These are phyloP conservation scores for Acrodontium crateriforme DNA, from an alignment of 2,329 filamentous ascomycete genomes.

Conservation along the genomic window DNA sequence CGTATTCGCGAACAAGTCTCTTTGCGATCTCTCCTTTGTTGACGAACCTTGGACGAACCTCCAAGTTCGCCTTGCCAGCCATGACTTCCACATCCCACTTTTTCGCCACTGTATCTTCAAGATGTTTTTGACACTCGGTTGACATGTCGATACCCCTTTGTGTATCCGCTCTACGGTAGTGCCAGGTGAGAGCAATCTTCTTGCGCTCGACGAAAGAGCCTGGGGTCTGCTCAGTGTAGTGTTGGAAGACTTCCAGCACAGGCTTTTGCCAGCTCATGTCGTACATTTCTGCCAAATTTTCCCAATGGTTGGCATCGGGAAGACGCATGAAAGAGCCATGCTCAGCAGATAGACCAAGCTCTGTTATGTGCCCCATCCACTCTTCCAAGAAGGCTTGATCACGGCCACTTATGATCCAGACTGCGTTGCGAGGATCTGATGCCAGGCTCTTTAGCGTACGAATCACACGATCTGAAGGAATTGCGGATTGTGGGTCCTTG, in stretches of 20 bases:
- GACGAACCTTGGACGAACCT: slow-evolving; percentile 91
- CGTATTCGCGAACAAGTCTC: slow-evolving; percentile 64
- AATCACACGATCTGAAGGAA: slow-evolving; percentile 73
- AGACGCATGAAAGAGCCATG: slow-evolving; percentile 90
- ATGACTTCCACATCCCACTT: slow-evolving; percentile 92
- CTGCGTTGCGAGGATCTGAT: slow-evolving; percentile 64
- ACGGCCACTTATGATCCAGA: slow-evolving; percentile 97
- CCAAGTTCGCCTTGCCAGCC: slow-evolving; percentile 90
- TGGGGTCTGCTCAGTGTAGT: slow-evolving; percentile 74
- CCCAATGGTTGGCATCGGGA: slow-evolving; percentile 65
- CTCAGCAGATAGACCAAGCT: slow-evolving; percentile 88
- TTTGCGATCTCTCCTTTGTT: slow-evolving; percentile 96
- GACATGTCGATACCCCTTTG: slow-evolving; percentile 72
- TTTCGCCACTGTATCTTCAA: slow-evolving; percentile 62
- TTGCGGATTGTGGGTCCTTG: slow-evolving; percentile 73
- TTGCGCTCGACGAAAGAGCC: slow-evolving; percentile 94
- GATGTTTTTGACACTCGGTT: slow-evolving; percentile 60
- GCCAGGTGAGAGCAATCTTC: slow-evolving; percentile 89
- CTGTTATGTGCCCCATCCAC: slow-evolving; percentile 79
- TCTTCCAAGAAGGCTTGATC: slow-evolving; percentile 84
- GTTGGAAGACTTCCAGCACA: slow-evolving; percentile 71
- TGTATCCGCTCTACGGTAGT: slow-evolving; percentile 83
- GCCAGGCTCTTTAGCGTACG: slow-evolving; percentile 67
- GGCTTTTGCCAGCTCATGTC: slow-evolving; percentile 90
- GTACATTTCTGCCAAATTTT: slow-evolving; percentile 71